These are phyloP conservation scores for Amylocarpus encephaloides DNA, from an alignment of 2,329 filamentous ascomycete species.

Conservation along the genomic window DNA sequence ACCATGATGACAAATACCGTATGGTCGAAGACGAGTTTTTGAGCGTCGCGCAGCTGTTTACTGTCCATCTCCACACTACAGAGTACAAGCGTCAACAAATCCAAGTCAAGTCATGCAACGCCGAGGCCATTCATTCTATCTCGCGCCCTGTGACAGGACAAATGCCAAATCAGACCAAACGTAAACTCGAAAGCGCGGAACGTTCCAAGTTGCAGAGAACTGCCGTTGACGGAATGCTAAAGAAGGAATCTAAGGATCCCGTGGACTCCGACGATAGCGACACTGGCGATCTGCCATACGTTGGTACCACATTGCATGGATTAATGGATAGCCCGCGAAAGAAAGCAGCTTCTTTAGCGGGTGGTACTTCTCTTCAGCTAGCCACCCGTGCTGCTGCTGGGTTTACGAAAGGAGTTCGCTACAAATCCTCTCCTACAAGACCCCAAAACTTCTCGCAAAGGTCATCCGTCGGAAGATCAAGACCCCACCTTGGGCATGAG, in stretches of 20 bases:
- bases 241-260: conserved; percentile 18
- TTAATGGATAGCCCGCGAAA: conserved; percentile 39
- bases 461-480: neutral
- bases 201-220: conserved; percentile 34
- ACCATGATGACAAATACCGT: conserved; percentile 65
- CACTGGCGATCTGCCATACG: conserved; percentile 27
- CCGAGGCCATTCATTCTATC: conserved; percentile 37
- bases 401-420: conserved; percentile 21
- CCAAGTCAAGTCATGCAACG: conserved; percentile 48
- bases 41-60: conserved; percentile 61
- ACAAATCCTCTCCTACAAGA: conserved; percentile 12
- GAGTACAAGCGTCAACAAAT: conserved; percentile 66
- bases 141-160: conserved; percentile 34
- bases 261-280: conserved; percentile 28
- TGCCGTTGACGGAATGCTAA: conserved; percentile 23
- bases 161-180: conserved; percentile 27
- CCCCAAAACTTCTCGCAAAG: neutral
- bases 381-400: conserved; percentile 31
- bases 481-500: neutral
- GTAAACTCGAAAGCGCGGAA: conserved; percentile 31
- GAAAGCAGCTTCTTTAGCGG: conserved; percentile 27
- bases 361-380: conserved; percentile 14
- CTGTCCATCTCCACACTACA: conserved; percentile 67
- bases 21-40: conserved; percentile 83
- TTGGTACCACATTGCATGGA: conserved; percentile 36